These are phyloP conservation scores for Crithidia sp. DNA, from an alignment of 208 protist species.

Conservation along the genomic window DNA sequence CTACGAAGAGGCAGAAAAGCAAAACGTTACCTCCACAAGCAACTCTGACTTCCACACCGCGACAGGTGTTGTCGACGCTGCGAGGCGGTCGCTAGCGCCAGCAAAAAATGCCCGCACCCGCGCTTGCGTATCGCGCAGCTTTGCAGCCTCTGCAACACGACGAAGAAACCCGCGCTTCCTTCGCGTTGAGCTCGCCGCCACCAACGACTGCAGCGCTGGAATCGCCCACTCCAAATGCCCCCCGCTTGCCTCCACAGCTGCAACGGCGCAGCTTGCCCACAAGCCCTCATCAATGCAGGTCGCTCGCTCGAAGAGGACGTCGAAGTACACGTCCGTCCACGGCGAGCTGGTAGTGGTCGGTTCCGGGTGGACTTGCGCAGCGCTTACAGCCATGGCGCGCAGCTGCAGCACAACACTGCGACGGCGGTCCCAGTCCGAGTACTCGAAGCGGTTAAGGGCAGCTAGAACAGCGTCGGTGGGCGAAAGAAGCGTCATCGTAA, in stretches of 20 bases:
- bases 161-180: conserved; percentile 29
- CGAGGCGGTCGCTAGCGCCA: conserved; percentile 14
- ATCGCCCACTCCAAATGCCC: conserved; percentile 7
- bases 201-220: conserved; percentile 23
- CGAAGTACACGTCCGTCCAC: conserved; percentile 30
- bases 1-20: background rate
- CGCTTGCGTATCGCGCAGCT: conserved; percentile 8
- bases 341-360: background rate
- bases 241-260: background rate
- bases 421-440: conserved; percentile 16
- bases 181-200: conserved; percentile 27
- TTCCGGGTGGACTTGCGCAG: background rate
- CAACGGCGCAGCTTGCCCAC: conserved; percentile 29
- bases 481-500: conserved; percentile 1
- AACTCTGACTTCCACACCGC: conserved; percentile 30
- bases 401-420: conserved; percentile 15
- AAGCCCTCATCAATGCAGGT: conserved; percentile 32
- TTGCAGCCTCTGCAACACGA: conserved; percentile 11
- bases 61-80: background rate
- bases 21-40: conserved; percentile 14
- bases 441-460: conserved; percentile 28
- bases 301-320: conserved; percentile 30
- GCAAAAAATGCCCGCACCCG: conserved; percentile 25
- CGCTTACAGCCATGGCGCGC: background rate
- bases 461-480: conserved; percentile 19